Percentiles rank a stretch among this genome's conserved stretches.
Conservation (phyloP, 2,329 filamentous ascomycete species). For the Scedosporium dehoogii region DNA sequence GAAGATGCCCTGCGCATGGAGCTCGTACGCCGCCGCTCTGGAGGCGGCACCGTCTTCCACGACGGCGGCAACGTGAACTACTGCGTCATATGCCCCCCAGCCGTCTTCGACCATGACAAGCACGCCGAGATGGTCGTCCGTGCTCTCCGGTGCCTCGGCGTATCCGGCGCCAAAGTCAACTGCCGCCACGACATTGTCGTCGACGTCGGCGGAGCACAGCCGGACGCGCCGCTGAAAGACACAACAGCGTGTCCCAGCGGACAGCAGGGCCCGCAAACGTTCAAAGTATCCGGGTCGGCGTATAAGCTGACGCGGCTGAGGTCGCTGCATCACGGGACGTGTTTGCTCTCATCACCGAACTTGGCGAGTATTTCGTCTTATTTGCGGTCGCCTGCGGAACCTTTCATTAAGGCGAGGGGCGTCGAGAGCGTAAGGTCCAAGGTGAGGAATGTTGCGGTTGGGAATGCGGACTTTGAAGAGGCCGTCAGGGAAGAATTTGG, state of each 20-base stretch:
- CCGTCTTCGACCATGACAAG: constrained; percentile 68
- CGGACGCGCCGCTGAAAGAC: not conserved
- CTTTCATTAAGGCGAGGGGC: constrained; percentile 69
- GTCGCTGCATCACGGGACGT: constrained; percentile 88
- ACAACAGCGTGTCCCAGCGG: not conserved
- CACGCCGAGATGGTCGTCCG: constrained; percentile 89
- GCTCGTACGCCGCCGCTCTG: constrained; percentile 75
- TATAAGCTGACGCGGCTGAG: constrained; percentile 81
- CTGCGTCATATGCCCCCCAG: constrained; percentile 75
- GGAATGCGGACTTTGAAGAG: constrained; percentile 32
- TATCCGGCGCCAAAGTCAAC: constrained; percentile 63
- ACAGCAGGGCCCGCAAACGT: constrained; percentile 22
- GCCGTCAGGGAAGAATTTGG: constrained; percentile 58
- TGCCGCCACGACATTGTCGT: constrained; percentile 88
- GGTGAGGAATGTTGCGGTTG: constrained; percentile 66
- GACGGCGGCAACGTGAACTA: constrained; percentile 92
- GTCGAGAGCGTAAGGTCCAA: constrained; percentile 86
- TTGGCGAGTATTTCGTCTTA: constrained; percentile 58
- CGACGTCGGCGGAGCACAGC: constrained; percentile 24
- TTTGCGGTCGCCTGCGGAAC: constrained; percentile 67
- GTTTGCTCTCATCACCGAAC: constrained; percentile 69
- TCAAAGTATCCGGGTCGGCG: constrained; percentile 87
- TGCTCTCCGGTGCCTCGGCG: constrained; percentile 56
- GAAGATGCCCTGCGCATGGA: constrained; percentile 23
- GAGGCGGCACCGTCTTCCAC: constrained; percentile 91